Percentiles rank a stretch among this genome's conserved stretches.
Evolutionary conservation across 2,329 filamentous ascomycete genomes (phyloP).

Genomic region (Penicillium freii): DNA sequence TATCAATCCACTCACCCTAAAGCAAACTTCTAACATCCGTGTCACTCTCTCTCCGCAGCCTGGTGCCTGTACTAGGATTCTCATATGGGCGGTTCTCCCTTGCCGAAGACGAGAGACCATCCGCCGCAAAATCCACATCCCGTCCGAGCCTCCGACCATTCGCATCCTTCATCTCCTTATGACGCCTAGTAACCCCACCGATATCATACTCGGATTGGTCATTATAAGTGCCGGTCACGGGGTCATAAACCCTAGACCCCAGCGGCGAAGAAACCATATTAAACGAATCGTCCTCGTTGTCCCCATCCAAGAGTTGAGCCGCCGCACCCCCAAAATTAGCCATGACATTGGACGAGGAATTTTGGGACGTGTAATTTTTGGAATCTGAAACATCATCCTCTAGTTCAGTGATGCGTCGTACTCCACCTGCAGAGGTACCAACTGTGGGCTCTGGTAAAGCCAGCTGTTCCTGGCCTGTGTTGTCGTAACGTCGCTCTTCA

Average conservation of each 20-base stretch:
- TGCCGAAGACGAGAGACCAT: constrained; percentile 4
- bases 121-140: constrained; percentile 15
- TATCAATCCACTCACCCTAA: not conserved
- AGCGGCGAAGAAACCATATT: constrained; percentile 12
- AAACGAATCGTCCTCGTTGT: constrained; percentile 11
- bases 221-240: constrained; percentile 18
- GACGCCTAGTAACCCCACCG: constrained; percentile 10
- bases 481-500: constrained; percentile 37
- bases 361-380: not conserved
- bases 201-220: constrained; percentile 19
- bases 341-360: not conserved
- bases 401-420: constrained; percentile 31
- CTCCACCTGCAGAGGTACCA: constrained; percentile 22
- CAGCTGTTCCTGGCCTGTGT: constrained; percentile 31
- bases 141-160: constrained; percentile 4
- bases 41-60: constrained; percentile 16
- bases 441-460: constrained; percentile 10
- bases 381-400: constrained; percentile 20
- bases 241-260: constrained; percentile 15
- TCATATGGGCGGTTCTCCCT: constrained; percentile 18
- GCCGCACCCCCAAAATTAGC: constrained; percentile 8
- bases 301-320: constrained; percentile 8
- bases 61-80: constrained; percentile 20
- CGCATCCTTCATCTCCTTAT: constrained; percentile 10
- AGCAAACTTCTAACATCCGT: constrained; percentile 16